phyloP scores from a whole-genome alignment of 2,329 filamentous ascomycete species.

The Dactylellina drechsleri region DNA sequence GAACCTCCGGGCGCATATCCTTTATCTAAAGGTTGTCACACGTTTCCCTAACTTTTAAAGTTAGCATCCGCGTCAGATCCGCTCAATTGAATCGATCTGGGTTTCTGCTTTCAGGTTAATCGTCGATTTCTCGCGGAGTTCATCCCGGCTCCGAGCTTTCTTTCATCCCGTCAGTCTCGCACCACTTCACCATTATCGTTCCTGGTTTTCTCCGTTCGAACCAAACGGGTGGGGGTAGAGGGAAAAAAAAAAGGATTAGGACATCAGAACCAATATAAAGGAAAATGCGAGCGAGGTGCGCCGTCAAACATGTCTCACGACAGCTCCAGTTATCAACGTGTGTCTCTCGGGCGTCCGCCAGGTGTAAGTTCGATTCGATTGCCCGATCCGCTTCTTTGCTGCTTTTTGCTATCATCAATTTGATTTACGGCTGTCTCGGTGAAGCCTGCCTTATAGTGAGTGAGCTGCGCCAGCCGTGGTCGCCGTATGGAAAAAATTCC shows the following conservation, averaged over 20 bases:
- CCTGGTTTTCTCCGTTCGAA: constrained; percentile 35
- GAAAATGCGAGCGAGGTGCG: constrained; percentile 33
- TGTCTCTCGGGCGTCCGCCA: constrained; percentile 12
- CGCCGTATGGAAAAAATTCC: constrained; percentile 43
- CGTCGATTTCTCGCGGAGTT: constrained; percentile 27
- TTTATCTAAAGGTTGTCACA: too few species aligned
- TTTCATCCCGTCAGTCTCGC: neutral
- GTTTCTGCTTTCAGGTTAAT: too few species aligned
- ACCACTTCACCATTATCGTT: constrained; percentile 6
- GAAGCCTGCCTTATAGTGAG: neutral
- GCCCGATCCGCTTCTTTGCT: constrained; percentile 34
- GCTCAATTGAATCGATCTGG: too few species aligned
- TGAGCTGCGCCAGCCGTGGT: constrained; percentile 18
- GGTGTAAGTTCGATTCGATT: constrained; percentile 33
- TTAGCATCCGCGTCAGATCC: too few species aligned
- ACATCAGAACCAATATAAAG: too few species aligned
- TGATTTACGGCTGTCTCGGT: neutral
- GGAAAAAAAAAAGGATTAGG: neutral
- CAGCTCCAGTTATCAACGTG: constrained; percentile 27
- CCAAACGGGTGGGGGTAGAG: neutral
- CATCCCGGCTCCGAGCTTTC: constrained; percentile 11
- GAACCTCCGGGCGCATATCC: too few species aligned
- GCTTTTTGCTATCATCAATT: neutral
- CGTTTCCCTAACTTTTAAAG: too few species aligned
- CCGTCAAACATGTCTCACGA: constrained; percentile 32